A percentile compares a stretch with the other conserved stretches of the same genome.
phyloP scores from a whole-genome alignment of 768 basidiomycete genomes.

The Podaxis sp. region DNA sequence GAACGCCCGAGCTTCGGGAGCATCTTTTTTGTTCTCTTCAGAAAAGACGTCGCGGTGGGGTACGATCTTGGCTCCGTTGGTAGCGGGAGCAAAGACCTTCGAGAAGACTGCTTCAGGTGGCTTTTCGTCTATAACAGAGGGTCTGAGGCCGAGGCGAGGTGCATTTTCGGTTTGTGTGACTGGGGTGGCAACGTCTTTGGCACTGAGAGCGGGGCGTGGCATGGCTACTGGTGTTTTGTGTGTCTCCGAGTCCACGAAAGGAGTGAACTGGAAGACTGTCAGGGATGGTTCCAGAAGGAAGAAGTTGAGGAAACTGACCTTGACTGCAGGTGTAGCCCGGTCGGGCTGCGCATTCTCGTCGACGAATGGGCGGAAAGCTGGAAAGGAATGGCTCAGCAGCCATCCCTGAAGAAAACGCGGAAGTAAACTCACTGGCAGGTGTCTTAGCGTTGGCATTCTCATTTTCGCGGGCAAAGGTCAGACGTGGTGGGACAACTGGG shows the following conservation, averaged over 20 bases:
- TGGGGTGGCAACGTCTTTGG: conserved; percentile 46
- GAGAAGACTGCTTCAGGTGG: conserved; percentile 45
- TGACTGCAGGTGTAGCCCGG: conserved; percentile 41
- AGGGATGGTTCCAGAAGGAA: not conserved
- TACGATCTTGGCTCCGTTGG: conserved; percentile 36
- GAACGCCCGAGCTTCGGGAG: conserved; percentile 34
- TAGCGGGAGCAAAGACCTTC: conserved; percentile 63
- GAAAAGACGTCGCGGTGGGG: conserved; percentile 41
- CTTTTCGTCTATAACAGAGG: conserved; percentile 36
- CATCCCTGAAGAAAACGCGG: conserved; percentile 10
- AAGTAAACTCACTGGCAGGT: conserved; percentile 28
- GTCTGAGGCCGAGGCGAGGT: conserved; percentile 24
- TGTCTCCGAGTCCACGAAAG: conserved; percentile 58
- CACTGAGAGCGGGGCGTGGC: conserved; percentile 44
- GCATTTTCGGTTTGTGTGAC: conserved; percentile 27
- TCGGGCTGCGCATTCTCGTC: conserved; percentile 55
- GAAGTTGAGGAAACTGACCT: conserved; percentile 30
- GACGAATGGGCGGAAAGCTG: conserved; percentile 67
- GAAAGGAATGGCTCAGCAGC: conserved; percentile 17
- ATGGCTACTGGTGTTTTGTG: conserved; percentile 40
- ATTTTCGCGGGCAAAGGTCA: conserved; percentile 32
- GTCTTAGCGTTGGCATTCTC: conserved; percentile 42
- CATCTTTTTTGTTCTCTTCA: conserved; percentile 41
- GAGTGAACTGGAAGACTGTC: conserved; percentile 50
- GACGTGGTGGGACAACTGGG: conserved; percentile 34